phyloP scores from a whole-genome alignment of 495 filamentous ascomycete species.

The Hyaloscypha finlandica region DNA sequence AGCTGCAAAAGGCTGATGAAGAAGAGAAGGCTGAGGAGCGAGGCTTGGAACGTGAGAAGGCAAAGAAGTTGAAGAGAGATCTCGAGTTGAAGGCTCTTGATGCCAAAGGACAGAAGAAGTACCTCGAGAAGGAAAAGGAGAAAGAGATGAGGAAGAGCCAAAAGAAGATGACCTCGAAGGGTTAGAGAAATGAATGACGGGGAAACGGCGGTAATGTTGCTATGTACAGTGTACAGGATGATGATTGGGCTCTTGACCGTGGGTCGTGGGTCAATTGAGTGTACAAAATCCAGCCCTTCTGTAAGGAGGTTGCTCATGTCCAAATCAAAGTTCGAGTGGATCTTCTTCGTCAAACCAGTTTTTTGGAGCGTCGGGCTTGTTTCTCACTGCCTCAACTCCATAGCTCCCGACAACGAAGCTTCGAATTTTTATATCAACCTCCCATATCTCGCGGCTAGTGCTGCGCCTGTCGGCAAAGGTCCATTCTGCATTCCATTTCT shows the following conservation, averaged over 20 bases:
- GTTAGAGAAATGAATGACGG: slow-evolving; percentile 7
- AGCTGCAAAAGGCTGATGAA: slow-evolving; percentile 78
- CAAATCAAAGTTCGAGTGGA: not conserved
- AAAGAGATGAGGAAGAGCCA: slow-evolving; percentile 72
- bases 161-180: slow-evolving; percentile 68
- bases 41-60: slow-evolving; percentile 71
- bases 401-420: too few species aligned
- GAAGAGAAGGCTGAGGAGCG: slow-evolving; percentile 96
- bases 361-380: not conserved
- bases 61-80: slow-evolving; percentile 93
- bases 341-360: not conserved
- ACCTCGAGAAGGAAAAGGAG: slow-evolving; percentile 85
- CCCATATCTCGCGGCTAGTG: too few species aligned
- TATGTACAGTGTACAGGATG: slow-evolving; percentile 1
- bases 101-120: slow-evolving; percentile 95
- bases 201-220: not conserved
- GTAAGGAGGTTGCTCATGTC: not conserved
- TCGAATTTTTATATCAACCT: too few species aligned
- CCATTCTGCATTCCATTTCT: too few species aligned
- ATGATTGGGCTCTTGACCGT: not conserved
- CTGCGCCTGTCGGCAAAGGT: too few species aligned
- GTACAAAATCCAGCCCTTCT: not conserved
- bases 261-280: not conserved
- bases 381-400: too few species aligned
- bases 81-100: slow-evolving; percentile 75